Percentiles rank a stretch among this genome's conserved stretches.
Conservation (phyloP, 2,329 filamentous ascomycete species). For the Ophiosphaerella herpotricha region DNA sequence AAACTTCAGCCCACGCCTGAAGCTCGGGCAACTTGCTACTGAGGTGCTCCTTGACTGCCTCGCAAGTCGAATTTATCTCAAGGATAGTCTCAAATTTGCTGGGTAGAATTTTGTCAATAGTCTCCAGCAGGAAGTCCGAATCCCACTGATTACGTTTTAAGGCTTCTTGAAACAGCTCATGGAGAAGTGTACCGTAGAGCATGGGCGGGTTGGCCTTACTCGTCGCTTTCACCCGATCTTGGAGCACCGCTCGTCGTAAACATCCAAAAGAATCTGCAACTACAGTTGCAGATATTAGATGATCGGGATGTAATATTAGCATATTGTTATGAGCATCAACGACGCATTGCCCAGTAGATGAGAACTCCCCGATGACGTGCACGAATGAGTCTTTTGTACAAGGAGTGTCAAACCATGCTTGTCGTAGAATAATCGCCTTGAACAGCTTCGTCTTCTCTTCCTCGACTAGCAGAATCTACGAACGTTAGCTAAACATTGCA, state of each 20-base stretch:
- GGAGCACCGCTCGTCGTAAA: slow-evolving; percentile 85
- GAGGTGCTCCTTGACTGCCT: slow-evolving; percentile 77
- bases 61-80: slow-evolving; percentile 75
- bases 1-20: slow-evolving; percentile 80
- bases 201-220: slow-evolving; percentile 78
- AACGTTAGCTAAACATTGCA: background rate
- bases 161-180: slow-evolving; percentile 93
- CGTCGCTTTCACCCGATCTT: slow-evolving; percentile 92
- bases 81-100: slow-evolving; percentile 89
- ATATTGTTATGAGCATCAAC: slow-evolving; percentile 83
- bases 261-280: slow-evolving; percentile 97
- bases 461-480: slow-evolving; percentile 78
- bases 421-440: slow-evolving; percentile 75
- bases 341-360: slow-evolving; percentile 71
- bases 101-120: slow-evolving; percentile 71
- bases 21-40: slow-evolving; percentile 82
- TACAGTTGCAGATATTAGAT: slow-evolving; percentile 91
- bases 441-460: slow-evolving; percentile 71
- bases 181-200: slow-evolving; percentile 90
- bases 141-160: slow-evolving; percentile 84
- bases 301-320: slow-evolving; percentile 90
- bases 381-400: slow-evolving; percentile 77
- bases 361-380: slow-evolving; percentile 82
- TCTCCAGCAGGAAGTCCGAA: slow-evolving; percentile 64
- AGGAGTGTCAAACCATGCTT: slow-evolving; percentile 83